A percentile compares a stretch with the other conserved stretches of the same genome.
Evolutionary conservation across 129 eudicot species (phyloP).

Genomic region (Glebionis coronaria): DNA sequence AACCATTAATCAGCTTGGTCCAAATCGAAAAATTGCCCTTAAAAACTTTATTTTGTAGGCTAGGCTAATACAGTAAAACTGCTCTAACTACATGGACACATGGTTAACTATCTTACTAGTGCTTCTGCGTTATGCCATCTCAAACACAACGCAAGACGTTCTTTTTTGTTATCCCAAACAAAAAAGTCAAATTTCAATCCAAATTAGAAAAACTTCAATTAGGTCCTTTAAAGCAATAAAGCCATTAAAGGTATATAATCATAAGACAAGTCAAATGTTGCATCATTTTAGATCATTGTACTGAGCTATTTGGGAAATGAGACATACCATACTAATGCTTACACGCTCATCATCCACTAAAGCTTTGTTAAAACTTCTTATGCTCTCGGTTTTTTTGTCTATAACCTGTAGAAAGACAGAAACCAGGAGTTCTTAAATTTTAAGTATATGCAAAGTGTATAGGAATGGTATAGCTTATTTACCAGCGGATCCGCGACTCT

Average conservation of each 20-base stretch:
- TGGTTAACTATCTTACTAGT: background rate
- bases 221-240: background rate
- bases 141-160: background rate
- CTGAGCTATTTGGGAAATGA: background rate
- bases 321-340: conserved; percentile 78
- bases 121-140: background rate
- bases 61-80: background rate
- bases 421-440: conserved; percentile 2
- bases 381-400: conserved; percentile 64
- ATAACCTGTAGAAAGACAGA: conserved; percentile 45
- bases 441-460: background rate
- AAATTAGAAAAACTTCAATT: background rate
- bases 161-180: background rate
- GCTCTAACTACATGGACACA: background rate
- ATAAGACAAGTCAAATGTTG: background rate
- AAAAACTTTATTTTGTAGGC: background rate
- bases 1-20: conserved; percentile 2
- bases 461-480: conserved; percentile 16
- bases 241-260: conserved; percentile 3
- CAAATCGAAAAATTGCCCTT: background rate
- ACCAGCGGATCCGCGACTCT: conserved; percentile 96
- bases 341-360: conserved; percentile 77
- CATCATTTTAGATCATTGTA: too few species aligned
- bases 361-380: conserved; percentile 66
- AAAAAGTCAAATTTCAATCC: background rate